Percentiles rank a stretch among this genome's conserved stretches.
These are phyloP conservation scores for Agaricus blazei DNA, from an alignment of 768 basidiomycete species.

Conservation along the genomic window DNA sequence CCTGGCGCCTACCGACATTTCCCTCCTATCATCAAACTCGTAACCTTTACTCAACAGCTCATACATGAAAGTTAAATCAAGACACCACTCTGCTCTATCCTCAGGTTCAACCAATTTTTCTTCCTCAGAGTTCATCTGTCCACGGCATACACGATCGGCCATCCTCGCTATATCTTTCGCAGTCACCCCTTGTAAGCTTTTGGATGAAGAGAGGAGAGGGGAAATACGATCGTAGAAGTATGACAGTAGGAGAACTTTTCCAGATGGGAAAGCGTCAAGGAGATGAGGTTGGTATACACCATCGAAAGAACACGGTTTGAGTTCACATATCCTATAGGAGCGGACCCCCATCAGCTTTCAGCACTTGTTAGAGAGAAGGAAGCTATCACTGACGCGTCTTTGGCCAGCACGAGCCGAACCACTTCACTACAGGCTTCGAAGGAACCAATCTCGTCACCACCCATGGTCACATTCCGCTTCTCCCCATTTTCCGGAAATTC, in stretches of 20 bases:
- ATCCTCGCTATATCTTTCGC: slow-evolving; percentile 58
- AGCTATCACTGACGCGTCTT: slow-evolving; percentile 70
- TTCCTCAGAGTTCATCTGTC: slow-evolving; percentile 45
- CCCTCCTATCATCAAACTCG: slow-evolving; percentile 69
- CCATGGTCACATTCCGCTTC: slow-evolving; percentile 74
- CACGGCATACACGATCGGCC: slow-evolving; percentile 71
- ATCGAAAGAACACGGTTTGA: slow-evolving; percentile 94
- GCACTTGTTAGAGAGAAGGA: background rate
- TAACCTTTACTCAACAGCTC: slow-evolving; percentile 83
- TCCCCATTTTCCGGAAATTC: slow-evolving; percentile 35
- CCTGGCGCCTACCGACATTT: slow-evolving; percentile 80
- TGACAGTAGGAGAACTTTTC: slow-evolving; percentile 86
- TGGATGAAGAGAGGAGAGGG: slow-evolving; percentile 52
- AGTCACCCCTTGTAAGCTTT: slow-evolving; percentile 23
- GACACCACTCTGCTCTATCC: slow-evolving; percentile 88
- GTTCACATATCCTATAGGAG: slow-evolving; percentile 64
- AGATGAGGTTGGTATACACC: slow-evolving; percentile 97
- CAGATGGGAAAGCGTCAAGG: slow-evolving; percentile 79
- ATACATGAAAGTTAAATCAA: slow-evolving; percentile 96
- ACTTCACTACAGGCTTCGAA: slow-evolving; percentile 85
- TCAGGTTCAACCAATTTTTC: slow-evolving; percentile 53
- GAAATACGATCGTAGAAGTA: slow-evolving; percentile 96
- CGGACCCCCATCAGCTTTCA: background rate
- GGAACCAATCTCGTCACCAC: slow-evolving; percentile 72
- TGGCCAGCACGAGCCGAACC: slow-evolving; percentile 87